Evolutionary conservation across 768 basidiomycete genomes (phyloP).

Genomic region (Amanita rimosa): DNA sequence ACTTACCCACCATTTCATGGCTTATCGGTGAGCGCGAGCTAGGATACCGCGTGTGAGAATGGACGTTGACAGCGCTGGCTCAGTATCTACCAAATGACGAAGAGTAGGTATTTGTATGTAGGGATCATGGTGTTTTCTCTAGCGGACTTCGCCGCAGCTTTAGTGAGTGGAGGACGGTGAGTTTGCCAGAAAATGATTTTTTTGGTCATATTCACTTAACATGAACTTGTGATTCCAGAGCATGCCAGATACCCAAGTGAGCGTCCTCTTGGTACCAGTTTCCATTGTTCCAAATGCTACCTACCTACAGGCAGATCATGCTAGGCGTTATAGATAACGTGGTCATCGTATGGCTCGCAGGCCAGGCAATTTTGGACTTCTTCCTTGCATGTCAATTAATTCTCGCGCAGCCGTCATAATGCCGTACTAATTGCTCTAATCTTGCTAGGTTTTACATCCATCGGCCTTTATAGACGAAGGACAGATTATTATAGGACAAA

Average conservation of each 20-base stretch:
- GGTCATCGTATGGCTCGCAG: background rate
- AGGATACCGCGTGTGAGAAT: background rate
- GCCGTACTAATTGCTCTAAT: too few species aligned
- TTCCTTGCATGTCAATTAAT: background rate
- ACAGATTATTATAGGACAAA: background rate
- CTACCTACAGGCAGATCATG: background rate
- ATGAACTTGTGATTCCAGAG: background rate
- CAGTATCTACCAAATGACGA: conserved; percentile 9
- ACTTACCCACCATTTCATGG: conserved; percentile 11
- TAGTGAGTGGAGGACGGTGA: background rate
- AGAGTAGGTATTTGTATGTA: conserved; percentile 4
- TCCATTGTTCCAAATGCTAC: background rate
- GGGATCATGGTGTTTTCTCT: conserved; percentile 6
- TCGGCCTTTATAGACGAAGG: background rate
- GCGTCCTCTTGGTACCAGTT: background rate
- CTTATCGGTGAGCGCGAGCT: conserved; percentile 5
- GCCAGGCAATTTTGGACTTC: background rate
- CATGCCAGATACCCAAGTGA: background rate
- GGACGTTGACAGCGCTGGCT: background rate
- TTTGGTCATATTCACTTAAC: background rate
- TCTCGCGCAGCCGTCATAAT: background rate
- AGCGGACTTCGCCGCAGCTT: background rate
- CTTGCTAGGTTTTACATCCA: background rate
- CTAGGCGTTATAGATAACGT: background rate
- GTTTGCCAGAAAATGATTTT: background rate